A percentile compares a stretch with the other conserved stretches of the same genome.
These are phyloP conservation scores for Domatiomyces catenatus DNA, from an alignment of 2,329 filamentous ascomycete species.

Conservation along the genomic window DNA sequence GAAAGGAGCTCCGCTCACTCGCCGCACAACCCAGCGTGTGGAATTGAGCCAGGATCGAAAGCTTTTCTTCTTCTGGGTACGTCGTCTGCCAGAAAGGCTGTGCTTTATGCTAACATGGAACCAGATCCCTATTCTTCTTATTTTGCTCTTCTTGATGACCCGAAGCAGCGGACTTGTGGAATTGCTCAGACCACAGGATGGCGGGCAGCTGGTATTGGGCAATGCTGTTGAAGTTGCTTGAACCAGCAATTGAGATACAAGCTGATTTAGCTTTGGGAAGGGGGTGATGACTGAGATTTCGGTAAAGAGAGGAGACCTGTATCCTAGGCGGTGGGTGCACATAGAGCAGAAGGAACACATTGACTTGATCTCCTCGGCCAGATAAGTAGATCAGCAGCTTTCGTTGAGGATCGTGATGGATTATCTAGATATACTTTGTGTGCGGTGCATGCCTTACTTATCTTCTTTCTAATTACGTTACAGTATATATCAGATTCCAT, in stretches of 20 bases:
- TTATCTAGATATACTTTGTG: neutral
- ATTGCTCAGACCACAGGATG: conserved; percentile 1
- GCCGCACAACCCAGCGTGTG: conserved; percentile 32
- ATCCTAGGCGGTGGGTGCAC: neutral
- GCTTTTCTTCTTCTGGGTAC: conserved; percentile 40
- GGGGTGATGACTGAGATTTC: neutral
- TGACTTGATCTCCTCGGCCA: neutral
- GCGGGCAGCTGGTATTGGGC: neutral
- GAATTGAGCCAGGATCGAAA: conserved; percentile 31
- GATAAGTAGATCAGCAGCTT: neutral
- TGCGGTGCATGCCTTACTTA: too few species aligned
- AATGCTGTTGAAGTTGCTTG: neutral
- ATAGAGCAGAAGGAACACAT: neutral
- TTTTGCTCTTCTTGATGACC: conserved; percentile 32
- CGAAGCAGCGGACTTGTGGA: conserved; percentile 20
- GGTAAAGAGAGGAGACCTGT: neutral
- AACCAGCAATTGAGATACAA: neutral
- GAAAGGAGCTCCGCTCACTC: neutral
- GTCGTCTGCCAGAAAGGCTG: conserved; percentile 17
- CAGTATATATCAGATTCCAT: too few species aligned
- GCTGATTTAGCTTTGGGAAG: neutral
- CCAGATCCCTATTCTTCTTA: conserved; percentile 33
- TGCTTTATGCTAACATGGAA: conserved; percentile 13
- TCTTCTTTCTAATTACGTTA: too few species aligned
- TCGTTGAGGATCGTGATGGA: neutral